phyloP scores from a whole-genome alignment of 768 basidiomycete species.

The Pholiota conissans region DNA sequence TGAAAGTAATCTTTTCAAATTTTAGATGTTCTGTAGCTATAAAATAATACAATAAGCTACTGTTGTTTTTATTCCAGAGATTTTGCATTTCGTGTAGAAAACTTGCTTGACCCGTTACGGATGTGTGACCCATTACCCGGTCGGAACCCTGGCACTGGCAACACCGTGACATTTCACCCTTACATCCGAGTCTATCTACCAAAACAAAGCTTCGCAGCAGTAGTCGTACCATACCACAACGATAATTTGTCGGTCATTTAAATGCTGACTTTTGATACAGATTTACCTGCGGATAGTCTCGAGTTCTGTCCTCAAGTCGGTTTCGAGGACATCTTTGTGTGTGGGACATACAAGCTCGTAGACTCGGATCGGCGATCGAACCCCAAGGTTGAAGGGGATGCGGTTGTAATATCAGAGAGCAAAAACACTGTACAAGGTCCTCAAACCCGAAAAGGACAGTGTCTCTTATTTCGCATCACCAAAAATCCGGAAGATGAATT shows the following conservation, averaged over 20 bases:
- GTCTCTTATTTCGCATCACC: slow-evolving; percentile 62
- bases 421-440: slow-evolving; percentile 3
- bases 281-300: slow-evolving; percentile 84
- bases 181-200: neutral
- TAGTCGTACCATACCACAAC: neutral
- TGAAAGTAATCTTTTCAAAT: too few relatives aligned
- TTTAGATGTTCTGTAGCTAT: too few relatives aligned
- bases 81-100: too few relatives aligned
- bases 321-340: slow-evolving; percentile 67
- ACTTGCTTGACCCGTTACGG: too few relatives aligned
- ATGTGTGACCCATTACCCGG: too few relatives aligned
- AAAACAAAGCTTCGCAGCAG: too few relatives aligned
- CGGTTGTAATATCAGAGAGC: neutral
- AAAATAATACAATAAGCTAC: too few relatives aligned
- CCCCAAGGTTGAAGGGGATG: neutral
- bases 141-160: too few relatives aligned
- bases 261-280: slow-evolving; percentile 52
- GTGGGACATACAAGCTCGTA: slow-evolving; percentile 93
- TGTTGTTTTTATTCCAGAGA: too few relatives aligned
- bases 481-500: slow-evolving; percentile 24
- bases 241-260: neutral
- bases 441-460: slow-evolving; percentile 60
- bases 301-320: slow-evolving; percentile 84
- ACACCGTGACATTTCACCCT: too few relatives aligned
- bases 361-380: slow-evolving; percentile 32